Conservation (phyloP, 331 rosid genomes). For the Rhamnella rubrinervis region DNA sequence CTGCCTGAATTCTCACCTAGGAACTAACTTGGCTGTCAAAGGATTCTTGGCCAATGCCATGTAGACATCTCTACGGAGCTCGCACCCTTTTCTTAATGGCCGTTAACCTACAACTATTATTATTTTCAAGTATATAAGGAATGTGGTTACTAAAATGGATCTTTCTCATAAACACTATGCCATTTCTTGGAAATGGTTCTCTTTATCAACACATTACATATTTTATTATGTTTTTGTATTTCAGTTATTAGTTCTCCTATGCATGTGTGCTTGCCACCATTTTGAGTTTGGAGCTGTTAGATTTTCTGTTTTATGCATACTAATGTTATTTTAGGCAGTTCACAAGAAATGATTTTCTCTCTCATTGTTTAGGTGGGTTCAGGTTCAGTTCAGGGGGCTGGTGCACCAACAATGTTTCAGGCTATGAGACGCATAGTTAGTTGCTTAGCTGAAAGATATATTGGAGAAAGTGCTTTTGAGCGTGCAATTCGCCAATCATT, state of each 20-base stretch:
- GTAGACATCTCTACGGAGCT: too few species aligned
- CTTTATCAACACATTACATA: neutral
- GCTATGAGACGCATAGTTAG: constrained; percentile 87
- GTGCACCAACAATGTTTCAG: constrained; percentile 99
- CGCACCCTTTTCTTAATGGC: too few species aligned
- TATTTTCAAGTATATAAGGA: neutral
- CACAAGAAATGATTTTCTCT: constrained; percentile 29
- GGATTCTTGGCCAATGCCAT: too few species aligned
- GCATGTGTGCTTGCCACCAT: neutral
- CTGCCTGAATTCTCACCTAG: too few species aligned
- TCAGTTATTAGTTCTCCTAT: constrained; percentile 1
- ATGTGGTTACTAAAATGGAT: neutral
- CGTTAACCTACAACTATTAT: too few species aligned
- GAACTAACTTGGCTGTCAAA: too few species aligned
- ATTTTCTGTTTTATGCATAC: neutral
- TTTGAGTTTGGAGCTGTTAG: neutral
- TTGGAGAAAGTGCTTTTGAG: constrained; percentile 80
- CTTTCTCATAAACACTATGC: constrained; percentile 1
- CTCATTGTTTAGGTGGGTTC: constrained; percentile 82
- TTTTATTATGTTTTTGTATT: neutral
- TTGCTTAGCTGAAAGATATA: constrained; percentile 44
- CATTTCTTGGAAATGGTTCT: neutral
- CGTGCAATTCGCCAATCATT: constrained; percentile 89
- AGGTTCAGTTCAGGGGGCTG: constrained; percentile 96
- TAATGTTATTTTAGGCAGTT: constrained; percentile 5